phyloP scores from a whole-genome alignment of 2,329 filamentous ascomycete species.

The Fusarium coicis region DNA sequence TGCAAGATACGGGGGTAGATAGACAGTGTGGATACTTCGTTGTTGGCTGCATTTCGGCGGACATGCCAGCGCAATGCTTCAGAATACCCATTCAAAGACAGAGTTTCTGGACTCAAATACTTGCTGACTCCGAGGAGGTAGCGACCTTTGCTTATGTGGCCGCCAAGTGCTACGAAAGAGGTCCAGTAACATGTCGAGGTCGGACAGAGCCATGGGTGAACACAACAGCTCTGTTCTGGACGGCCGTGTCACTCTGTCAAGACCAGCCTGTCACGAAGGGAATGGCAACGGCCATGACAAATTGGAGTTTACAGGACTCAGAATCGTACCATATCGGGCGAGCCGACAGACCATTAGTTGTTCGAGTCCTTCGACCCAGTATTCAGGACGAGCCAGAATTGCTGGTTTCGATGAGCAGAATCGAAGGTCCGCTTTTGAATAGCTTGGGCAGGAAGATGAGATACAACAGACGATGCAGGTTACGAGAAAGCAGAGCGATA shows the following conservation, averaged over 20 bases:
- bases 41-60: accelerated
- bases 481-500: background rate
- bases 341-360: accelerated
- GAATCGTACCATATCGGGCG: accelerated
- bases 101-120: background rate
- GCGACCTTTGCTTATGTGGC: accelerated
- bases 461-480: accelerated
- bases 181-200: accelerated
- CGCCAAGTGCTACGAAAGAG: accelerated
- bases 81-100: accelerated
- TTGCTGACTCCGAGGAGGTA: accelerated
- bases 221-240: accelerated
- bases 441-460: background rate
- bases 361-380: accelerated
- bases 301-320: accelerated
- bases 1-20: background rate
- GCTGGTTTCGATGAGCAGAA: accelerated
- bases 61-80: accelerated
- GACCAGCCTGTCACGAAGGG: accelerated
- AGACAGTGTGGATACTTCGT: accelerated
- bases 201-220: accelerated
- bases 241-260: accelerated
- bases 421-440: accelerated
- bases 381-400: accelerated
- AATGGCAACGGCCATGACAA: too few relatives aligned